Base-by-base conservation (phyloP, 306 rosid species). In the Aeschynomene evenia region DNA sequence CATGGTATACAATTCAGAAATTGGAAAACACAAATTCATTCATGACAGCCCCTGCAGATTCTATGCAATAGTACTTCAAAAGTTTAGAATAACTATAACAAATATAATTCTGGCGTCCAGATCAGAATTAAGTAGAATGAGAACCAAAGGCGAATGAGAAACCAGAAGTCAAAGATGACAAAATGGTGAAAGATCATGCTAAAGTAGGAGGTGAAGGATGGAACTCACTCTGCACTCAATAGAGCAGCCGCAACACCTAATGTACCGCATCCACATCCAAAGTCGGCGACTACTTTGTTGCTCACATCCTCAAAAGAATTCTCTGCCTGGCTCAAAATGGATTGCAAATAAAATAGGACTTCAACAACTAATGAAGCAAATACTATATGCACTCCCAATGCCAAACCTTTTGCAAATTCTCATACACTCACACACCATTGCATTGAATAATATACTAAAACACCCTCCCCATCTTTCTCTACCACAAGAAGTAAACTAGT, bases 211-310 rank as follows among this genome's bases (percentile, higher is more conserved):
- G 53, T 66, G 69, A 70, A 79, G 60, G 63, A 74, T 21, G 67
- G 15, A 55, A 91, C 96, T 87, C 74, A 89, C 99, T 85, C 97
- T 19, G 99, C 97, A 8, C 81, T 74, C 87, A 94, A 80, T 19
- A 94, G 84, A 23, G 91, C 85, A 61, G 99, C 99, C 15, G 99
- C 96, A 55, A 83, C 79, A 66, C 97, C 91, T 78, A 94, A 81
- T 5, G 97, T 87, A 48, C 92, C 99, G 49, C 99, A 91, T 52
- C 96, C 99, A 57, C 97, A 94, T 42, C 99, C 99, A 70, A 94
- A 85, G 80, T 94, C 99, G 68, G 95, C 97, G 75, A 94, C 99
- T 43, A 94, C 86, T 78, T 91, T 88, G 79, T 74, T 57, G 70
- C 82, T 84, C 74, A 94, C 91, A 72, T 94, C 99, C 45, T 70